phyloP scores from a whole-genome alignment of 176 grass and related monocot species.

The Juncus effusus region DNA sequence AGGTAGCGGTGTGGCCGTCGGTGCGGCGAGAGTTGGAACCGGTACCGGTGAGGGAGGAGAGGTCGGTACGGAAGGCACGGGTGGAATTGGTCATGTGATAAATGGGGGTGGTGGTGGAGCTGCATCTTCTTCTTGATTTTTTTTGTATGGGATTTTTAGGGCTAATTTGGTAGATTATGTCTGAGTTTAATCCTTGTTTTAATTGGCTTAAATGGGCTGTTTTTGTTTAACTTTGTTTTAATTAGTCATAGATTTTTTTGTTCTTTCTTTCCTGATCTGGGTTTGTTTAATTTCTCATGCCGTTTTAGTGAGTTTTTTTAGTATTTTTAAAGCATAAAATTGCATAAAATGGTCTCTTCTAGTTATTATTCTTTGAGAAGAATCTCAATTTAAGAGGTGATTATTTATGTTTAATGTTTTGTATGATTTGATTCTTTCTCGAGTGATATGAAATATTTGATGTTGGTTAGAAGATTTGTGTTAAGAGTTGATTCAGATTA shows the following conservation, averaged over 20 bases:
- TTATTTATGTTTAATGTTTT: neutral
- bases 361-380: neutral
- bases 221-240: slow-evolving; percentile 9
- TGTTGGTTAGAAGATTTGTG: too few species aligned
- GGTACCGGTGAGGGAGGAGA: neutral
- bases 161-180: slow-evolving; percentile 16
- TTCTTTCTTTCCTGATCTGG: neutral
- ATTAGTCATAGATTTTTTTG: slow-evolving; percentile 27
- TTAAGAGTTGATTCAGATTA: too few species aligned
- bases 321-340: neutral
- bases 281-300: neutral
- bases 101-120: slow-evolving; percentile 29
- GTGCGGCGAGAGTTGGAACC: neutral
- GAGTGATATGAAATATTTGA: too few species aligned
- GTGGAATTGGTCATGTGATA: slow-evolving; percentile 19
- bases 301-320: neutral
- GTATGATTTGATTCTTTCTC: too few species aligned
- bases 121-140: slow-evolving; percentile 24
- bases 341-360: slow-evolving; percentile 4
- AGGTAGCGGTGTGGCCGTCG: neutral
- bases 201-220: slow-evolving; percentile 31
- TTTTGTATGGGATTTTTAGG: neutral
- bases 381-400: neutral
- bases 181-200: slow-evolving; percentile 16
- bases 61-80: neutral